Evolutionary conservation across 2,329 filamentous ascomycete genomes (phyloP), one percentile per base, ranked within the genome.

Genomic region (Chaetomiaceae sp.): DNA sequence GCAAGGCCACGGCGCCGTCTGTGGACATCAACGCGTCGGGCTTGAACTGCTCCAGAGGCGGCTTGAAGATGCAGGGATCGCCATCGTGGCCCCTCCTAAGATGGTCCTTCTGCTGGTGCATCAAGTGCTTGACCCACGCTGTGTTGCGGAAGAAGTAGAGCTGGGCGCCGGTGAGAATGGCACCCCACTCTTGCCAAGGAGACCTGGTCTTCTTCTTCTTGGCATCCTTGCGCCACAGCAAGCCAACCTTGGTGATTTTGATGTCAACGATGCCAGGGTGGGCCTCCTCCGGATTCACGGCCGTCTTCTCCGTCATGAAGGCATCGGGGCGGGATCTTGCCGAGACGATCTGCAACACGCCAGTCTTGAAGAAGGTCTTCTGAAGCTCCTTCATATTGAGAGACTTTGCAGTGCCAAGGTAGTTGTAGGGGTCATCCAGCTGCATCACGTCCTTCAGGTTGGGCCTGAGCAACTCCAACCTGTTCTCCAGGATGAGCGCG

Each of bases 171-270:
- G 93, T 98, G 24, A 98, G 75, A 48, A 98, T 86, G 19, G 89
- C 93, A 42, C 93, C 93, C 93, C 93, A 98, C 74, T 98, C 93
- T 62, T 96, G 91, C 93, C 93, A 98, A 1, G 93, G 91, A 10
- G 91, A 96, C 35, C 91, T 79, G 1, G 89, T 85, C 66, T 94
- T 95, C 68, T 93, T 91, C 68, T 91, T 95, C 69, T 95, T 96
- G 1, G 77, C 71, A 54, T 95, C 89, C 63, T 98, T 98, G 36
- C 93, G 82, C 93, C 93, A 98, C 26, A 98, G 65, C 2, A 95
- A 71, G 4, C 93, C 93, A 40, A 98, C 90, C 65, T 97, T 98
- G 36, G 91, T 95, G 37, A 97, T 86, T 58, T 95, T 95, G 62
- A 98, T 95, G 65, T 97, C 91, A 10, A 98, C 91, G 48, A 98